Conservation (phyloP, 768 basidiomycete genomes). For the Neoboletus subvelutipes region DNA sequence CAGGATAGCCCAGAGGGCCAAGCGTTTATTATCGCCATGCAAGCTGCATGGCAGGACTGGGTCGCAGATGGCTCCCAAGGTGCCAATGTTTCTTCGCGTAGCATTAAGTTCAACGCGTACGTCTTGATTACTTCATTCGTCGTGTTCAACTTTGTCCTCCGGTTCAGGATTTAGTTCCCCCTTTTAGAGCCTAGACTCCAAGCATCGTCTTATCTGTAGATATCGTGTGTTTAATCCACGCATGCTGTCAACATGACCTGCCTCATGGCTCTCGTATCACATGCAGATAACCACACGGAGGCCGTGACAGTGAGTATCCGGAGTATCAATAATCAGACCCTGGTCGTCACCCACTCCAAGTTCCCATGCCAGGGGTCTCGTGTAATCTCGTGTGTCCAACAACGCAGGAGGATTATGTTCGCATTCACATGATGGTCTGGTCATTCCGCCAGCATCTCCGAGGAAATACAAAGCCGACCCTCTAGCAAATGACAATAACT, state of each 20-base stretch:
- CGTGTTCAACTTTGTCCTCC: background rate
- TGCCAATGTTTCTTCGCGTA: constrained; percentile 34
- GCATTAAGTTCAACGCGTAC: background rate
- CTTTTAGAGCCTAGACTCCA: background rate
- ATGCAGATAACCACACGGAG: background rate
- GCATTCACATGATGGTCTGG: background rate
- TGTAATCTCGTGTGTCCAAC: background rate
- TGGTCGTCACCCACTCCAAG: background rate
- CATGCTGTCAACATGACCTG: background rate
- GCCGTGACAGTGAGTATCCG: background rate
- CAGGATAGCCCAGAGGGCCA: constrained; percentile 68
- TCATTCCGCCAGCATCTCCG: background rate
- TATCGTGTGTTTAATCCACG: no score
- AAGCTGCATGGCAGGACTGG: constrained; percentile 80
- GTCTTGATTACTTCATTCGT: background rate
- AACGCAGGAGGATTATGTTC: background rate
- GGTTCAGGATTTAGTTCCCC: background rate
- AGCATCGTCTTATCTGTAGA: background rate
- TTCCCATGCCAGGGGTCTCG: background rate
- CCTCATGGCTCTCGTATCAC: background rate
- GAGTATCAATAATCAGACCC: background rate
- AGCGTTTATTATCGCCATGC: constrained; percentile 74
- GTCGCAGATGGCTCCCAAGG: constrained; percentile 52
- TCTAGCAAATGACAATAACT: background rate
- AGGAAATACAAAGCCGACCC: background rate